These are phyloP conservation scores for Phaeotremella fagi DNA, from an alignment of 768 basidiomycete genomes.

Conservation along the genomic window DNA sequence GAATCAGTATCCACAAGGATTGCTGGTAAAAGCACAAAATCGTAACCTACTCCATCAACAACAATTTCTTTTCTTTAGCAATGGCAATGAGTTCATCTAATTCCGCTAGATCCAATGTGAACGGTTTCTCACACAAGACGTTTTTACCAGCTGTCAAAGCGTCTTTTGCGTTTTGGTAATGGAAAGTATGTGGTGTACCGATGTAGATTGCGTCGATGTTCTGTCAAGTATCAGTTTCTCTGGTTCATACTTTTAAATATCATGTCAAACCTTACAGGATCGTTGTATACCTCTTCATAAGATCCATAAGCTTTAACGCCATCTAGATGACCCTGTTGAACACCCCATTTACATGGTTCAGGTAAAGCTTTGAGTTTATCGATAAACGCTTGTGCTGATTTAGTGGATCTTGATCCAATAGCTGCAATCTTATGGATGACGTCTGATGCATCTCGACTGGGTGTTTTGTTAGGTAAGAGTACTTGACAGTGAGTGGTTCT, in stretches of 20 bases:
- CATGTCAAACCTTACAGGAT: constrained; percentile 53
- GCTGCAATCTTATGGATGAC: constrained; percentile 51
- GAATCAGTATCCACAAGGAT: constrained; percentile 5
- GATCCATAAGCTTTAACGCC: constrained; percentile 64
- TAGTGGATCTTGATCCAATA: constrained; percentile 68
- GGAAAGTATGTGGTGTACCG: constrained; percentile 78
- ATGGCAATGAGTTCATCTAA: constrained; percentile 66
- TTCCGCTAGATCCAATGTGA: constrained; percentile 71
- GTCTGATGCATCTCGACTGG: constrained; percentile 45
- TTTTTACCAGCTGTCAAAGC: constrained; percentile 76
- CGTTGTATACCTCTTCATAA: constrained; percentile 69
- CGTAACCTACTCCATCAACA: constrained; percentile 91
- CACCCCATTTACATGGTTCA: constrained; percentile 22
- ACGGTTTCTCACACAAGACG: constrained; percentile 84
- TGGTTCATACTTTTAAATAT: not conserved
- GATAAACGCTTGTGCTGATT: constrained; percentile 69
- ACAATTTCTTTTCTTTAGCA: constrained; percentile 71
- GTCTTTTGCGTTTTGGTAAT: constrained; percentile 70
- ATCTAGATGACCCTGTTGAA: constrained; percentile 35
- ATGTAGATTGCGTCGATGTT: constrained; percentile 74
- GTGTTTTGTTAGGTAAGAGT: constrained; percentile 59
- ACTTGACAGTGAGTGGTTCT: not conserved
- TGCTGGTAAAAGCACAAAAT: constrained; percentile 46
- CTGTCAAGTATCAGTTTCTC: constrained; percentile 29
- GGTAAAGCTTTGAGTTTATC: constrained; percentile 53